These are phyloP conservation scores for Camelina laxa DNA, from an alignment of 345 rosid species.

Conservation along the genomic window DNA sequence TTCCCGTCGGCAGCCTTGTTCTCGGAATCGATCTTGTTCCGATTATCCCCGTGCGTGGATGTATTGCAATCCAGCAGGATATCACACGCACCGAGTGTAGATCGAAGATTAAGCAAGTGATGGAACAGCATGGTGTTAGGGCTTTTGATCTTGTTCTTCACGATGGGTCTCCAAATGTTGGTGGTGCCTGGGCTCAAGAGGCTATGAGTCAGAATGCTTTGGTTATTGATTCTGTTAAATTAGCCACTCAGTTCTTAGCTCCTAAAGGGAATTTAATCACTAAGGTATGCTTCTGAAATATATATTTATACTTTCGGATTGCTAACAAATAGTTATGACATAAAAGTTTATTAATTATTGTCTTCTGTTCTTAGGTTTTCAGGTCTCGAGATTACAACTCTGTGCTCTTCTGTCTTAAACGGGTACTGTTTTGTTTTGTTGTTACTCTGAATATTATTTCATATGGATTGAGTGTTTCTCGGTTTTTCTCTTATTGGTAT, in stretches of 20 bases:
- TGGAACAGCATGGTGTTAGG: slow-evolving; percentile 64
- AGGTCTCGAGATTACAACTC: slow-evolving; percentile 92
- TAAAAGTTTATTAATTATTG: background rate
- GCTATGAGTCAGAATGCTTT: slow-evolving; percentile 89
- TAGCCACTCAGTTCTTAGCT: slow-evolving; percentile 85
- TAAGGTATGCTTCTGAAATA: slow-evolving; percentile 51
- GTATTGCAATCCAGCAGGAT: slow-evolving; percentile 73
- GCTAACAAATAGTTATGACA: background rate
- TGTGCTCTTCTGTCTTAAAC: slow-evolving; percentile 74
- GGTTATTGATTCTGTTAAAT: slow-evolving; percentile 82
- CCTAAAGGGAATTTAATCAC: slow-evolving; percentile 80
- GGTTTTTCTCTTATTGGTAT: background rate
- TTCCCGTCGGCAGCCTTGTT: slow-evolving; percentile 87
- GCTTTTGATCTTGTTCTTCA: slow-evolving; percentile 84
- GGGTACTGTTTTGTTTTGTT: slow-evolving; percentile 49
- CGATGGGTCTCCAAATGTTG: slow-evolving; percentile 94
- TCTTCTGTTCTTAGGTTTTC: slow-evolving; percentile 60
- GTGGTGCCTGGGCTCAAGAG: slow-evolving; percentile 95
- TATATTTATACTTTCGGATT: background rate
- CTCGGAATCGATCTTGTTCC: slow-evolving; percentile 85
- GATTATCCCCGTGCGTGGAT: slow-evolving; percentile 73
- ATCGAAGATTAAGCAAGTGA: slow-evolving; percentile 64
- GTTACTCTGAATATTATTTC: background rate
- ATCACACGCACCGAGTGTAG: slow-evolving; percentile 81
- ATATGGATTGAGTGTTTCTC: background rate